Evolutionary conservation across 257 asterid genomes (phyloP), one percentile per base, ranked within the genome.

Genomic region (Orobanche coerulescens): DNA sequence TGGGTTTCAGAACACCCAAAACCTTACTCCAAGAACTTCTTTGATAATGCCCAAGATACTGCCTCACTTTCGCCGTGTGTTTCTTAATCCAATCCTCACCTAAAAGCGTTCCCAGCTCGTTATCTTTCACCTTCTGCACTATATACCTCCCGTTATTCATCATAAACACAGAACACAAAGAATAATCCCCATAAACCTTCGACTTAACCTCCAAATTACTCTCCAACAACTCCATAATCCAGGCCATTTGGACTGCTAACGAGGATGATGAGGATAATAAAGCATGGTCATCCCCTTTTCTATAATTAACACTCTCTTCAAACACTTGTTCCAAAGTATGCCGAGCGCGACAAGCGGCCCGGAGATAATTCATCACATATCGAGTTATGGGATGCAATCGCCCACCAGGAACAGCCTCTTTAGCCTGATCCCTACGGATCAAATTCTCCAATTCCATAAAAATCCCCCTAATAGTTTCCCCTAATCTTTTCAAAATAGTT

Each of bases 341-440:
- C 36, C 82, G 68, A 0, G 95, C 85, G 13, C 88, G 73, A 48
- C 95, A 87, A 2, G 93, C 91, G 0, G 95, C 95, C 0, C 90
- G 82, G 19, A 90, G 83, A 72, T 90, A 90, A 69, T 90, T 90
- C 97, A 90, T 83, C 58, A 84, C 93, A 1, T 90, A 90, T 1
- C 96, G 78, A 13, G 91, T 87, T 54, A 90, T 82, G 1, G 97
- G 97, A 66, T 90, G 97, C 25, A 90, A 73, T 13, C 95, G 94
- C 0, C 96, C 97, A 2, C 96, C 95, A 15, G 96, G 95, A n/a
- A 90, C 94, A 0, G 84, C 75, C 14, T 85, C 63, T 71, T 85
- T 87, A 25, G 86, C 89, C 0, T 95, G 85, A 22, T 90, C 97
- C 15, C 89, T 73, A 26, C 93, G 90, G 57, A 87, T 87, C 71